Evolutionary conservation across 2,329 filamentous ascomycete species (phyloP).

Genomic region (Colletotrichum falcatum): DNA sequence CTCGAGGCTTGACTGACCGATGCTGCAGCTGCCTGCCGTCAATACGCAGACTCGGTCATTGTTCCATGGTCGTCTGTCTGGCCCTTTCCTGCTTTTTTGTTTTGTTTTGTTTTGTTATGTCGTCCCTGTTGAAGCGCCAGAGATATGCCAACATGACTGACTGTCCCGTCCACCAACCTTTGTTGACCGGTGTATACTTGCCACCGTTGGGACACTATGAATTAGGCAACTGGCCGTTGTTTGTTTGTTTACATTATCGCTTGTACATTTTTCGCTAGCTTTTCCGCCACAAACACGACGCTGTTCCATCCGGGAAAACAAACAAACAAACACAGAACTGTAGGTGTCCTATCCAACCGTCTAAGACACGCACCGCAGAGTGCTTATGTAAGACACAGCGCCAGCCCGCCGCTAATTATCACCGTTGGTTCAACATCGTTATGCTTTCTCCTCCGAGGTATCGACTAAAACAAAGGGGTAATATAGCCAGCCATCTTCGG

Average conservation of each 20-base stretch:
- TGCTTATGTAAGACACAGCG: neutral
- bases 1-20: slow-evolving; percentile 17
- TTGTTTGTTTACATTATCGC: neutral
- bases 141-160: neutral
- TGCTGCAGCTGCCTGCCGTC: slow-evolving; percentile 16
- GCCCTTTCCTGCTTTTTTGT: neutral
- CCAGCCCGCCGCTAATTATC: slow-evolving; percentile 1
- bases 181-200: neutral
- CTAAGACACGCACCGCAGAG: neutral
- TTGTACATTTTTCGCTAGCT: neutral
- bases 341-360: neutral
- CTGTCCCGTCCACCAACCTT: neutral
- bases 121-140: neutral
- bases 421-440: slow-evolving; percentile 9
- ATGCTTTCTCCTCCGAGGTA: neutral
- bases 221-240: neutral
- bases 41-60: too few relatives aligned
- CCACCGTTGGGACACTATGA: neutral
- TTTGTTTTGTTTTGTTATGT: too few relatives aligned
- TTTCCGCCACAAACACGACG: neutral
- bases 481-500: too few relatives aligned
- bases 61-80: neutral
- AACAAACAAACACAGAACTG: neutral
- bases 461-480: neutral
- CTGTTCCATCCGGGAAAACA: neutral